Conservation (phyloP, 352 stramenopile genomes). For the Pythium oligandrum region DNA sequence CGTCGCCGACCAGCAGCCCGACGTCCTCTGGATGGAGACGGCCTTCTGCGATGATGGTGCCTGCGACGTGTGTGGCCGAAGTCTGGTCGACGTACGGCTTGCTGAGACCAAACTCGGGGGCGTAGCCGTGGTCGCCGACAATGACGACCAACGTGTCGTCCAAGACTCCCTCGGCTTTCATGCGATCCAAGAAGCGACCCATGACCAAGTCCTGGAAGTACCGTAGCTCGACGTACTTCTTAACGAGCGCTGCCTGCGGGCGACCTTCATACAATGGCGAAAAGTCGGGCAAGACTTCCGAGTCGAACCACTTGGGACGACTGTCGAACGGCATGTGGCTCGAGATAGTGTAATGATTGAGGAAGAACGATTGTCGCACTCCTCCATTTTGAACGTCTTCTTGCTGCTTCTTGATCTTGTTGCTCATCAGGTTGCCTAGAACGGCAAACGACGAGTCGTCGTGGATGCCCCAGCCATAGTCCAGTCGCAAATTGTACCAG, state of each 20-base stretch:
- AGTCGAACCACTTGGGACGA: slow-evolving; percentile 32
- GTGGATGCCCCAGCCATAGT: slow-evolving; percentile 43
- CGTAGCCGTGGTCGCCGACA: slow-evolving; percentile 43
- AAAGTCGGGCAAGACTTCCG: slow-evolving; percentile 30
- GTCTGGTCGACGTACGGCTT: slow-evolving; percentile 17
- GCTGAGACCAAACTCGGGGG: slow-evolving; percentile 27
- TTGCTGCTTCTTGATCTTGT: slow-evolving; percentile 34
- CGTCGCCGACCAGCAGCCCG: slow-evolving; percentile 11
- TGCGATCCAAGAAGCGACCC: slow-evolving; percentile 34
- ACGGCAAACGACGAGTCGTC: slow-evolving; percentile 50
- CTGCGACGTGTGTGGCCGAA: slow-evolving; percentile 20
- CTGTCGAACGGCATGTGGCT: slow-evolving; percentile 39
- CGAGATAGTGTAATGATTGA: slow-evolving; percentile 58
- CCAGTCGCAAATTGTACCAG: slow-evolving; percentile 17
- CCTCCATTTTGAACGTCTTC: slow-evolving; percentile 17
- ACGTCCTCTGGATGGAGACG: slow-evolving; percentile 7
- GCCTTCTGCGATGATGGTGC: slow-evolving; percentile 15
- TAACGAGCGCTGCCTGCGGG: slow-evolving; percentile 20
- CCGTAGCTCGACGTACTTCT: slow-evolving; percentile 34
- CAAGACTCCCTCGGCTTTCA: slow-evolving; percentile 32
- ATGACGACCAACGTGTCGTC: slow-evolving; percentile 58
- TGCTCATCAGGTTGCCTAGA: slow-evolving; percentile 37
- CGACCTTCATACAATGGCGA: slow-evolving; percentile 30
- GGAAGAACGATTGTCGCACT: slow-evolving; percentile 30
- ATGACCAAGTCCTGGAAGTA: slow-evolving; percentile 34